Base-by-base conservation (phyloP, 1,284 basidiomycete species). In the Irpex sp. region DNA sequence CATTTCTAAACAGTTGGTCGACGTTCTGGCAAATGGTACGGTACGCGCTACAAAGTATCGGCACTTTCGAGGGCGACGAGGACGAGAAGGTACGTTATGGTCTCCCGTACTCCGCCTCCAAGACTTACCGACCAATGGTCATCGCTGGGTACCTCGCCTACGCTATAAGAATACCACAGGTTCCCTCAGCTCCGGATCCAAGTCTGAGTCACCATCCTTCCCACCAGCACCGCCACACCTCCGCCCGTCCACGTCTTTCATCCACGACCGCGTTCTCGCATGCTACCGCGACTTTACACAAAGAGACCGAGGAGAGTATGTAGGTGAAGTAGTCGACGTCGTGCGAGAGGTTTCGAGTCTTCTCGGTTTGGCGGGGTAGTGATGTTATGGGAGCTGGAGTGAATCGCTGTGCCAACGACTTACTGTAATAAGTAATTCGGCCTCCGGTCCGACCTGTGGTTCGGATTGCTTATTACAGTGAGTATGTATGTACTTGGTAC, bases 11-110 rank as follows among this genome's bases (percentile, higher is more conserved):
- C 39, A 75, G 73, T 60, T 75, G 72, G 72, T 4, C 63, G 21
- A 74, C 71, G 9, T 75, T 75, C 58, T 75, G 73, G 73, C 58
- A 60, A 15, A 75, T 75, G 72, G 61, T 73, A 4, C 63, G 58
- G 1, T 68, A 75, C 49, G 73, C 68, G 1, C 33, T 74, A 47
- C 31, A 54, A 15, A 47, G 43, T 53, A 43, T 46, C 39, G 4
- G 31, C 6, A 33, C 31, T 33, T 33, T 6, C 31, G 31, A 33
- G 1, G 43, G 4, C 5, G 4, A 13, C 43, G n/a, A 5, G 13
- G 21, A 21, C 17, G 19, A 8, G 35, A 56, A 21, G 21, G 26
- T 56, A n/a, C 43, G 43, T 15, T 6, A 3, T 6, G 1, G 31
- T 33, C 31, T 36, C 26, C 11, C 15, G 2, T 33, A 21, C 21